These are phyloP conservation scores for Dendrostoma leiphaemia DNA, from an alignment of 2,329 filamentous ascomycete genomes.

Conservation along the genomic window DNA sequence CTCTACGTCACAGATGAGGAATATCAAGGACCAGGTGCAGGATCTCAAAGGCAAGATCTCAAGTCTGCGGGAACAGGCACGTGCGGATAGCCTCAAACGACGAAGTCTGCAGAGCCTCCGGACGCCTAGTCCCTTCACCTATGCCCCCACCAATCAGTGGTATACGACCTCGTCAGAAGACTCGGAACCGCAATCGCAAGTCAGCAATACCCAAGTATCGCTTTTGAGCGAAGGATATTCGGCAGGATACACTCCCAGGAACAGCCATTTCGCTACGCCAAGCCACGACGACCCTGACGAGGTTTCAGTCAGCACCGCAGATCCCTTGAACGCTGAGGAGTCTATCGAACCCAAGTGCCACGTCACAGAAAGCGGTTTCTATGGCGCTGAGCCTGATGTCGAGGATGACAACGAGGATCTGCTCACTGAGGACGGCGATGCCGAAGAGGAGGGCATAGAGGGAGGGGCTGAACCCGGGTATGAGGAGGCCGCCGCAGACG, in stretches of 20 bases:
- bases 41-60: constrained; percentile 85
- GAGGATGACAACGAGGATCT: constrained; percentile 39
- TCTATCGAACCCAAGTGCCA: constrained; percentile 26
- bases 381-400: constrained; percentile 23
- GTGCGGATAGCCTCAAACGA: constrained; percentile 75
- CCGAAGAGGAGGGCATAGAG: constrained; percentile 20
- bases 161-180: constrained; percentile 29
- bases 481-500: constrained; percentile 30
- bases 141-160: constrained; percentile 59
- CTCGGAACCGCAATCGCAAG: constrained; percentile 13
- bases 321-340: constrained; percentile 22
- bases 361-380: constrained; percentile 23
- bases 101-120: constrained; percentile 74
- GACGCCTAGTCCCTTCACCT: constrained; percentile 75
- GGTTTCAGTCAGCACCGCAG: constrained; percentile 27
- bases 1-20: constrained; percentile 71
- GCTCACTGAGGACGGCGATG: constrained; percentile 37
- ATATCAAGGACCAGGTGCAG: constrained; percentile 79
- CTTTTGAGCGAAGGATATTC: constrained; percentile 7
- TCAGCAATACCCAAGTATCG: constrained; percentile 16
- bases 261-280: constrained; percentile 19
- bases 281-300: constrained; percentile 26
- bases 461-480: not conserved
- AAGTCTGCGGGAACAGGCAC: constrained; percentile 71
- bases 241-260: constrained; percentile 17